phyloP scores from a whole-genome alignment of 1,139 yeast genomes.

The Suhomyces anneliseae region DNA sequence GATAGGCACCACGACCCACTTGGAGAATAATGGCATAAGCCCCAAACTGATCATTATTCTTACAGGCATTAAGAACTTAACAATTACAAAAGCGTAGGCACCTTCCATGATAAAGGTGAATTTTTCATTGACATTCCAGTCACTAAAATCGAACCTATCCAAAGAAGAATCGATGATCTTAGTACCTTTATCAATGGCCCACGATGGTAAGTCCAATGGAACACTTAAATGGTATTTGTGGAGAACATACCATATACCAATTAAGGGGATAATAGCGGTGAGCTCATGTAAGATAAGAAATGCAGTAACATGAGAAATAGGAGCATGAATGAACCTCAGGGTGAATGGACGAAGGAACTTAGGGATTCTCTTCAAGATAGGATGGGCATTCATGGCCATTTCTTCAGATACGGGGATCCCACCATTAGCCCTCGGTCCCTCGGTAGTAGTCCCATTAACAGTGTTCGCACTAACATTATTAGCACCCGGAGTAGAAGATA shows the following conservation, averaged over 20 bases:
- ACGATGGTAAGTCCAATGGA: constrained; percentile 62
- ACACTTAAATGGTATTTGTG: constrained; percentile 49
- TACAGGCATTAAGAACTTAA: constrained; percentile 63
- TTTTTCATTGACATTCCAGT: constrained; percentile 50
- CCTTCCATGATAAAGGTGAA: constrained; percentile 70
- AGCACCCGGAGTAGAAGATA: neutral
- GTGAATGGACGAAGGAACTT: constrained; percentile 52
- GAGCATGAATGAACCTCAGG: constrained; percentile 53
- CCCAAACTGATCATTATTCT: constrained; percentile 57
- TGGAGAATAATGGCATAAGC: constrained; percentile 69
- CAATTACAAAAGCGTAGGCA: constrained; percentile 83
- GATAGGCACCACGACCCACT: constrained; percentile 56
- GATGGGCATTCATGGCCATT: constrained; percentile 18
- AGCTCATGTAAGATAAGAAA: constrained; percentile 82
- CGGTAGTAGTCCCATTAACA: neutral
- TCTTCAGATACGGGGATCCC: neutral
- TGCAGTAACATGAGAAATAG: constrained; percentile 69
- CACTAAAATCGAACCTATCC: constrained; percentile 32
- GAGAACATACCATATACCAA: constrained; percentile 73
- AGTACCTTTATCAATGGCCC: constrained; percentile 64
- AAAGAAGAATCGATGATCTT: constrained; percentile 53
- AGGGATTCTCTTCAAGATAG: constrained; percentile 46
- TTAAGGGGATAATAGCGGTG: constrained; percentile 78
- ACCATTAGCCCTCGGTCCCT: neutral
- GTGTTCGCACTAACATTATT: too few species aligned